These are phyloP conservation scores for Cercospora sp. DNA, from an alignment of 2,329 filamentous ascomycete genomes.

Conservation along the genomic window DNA sequence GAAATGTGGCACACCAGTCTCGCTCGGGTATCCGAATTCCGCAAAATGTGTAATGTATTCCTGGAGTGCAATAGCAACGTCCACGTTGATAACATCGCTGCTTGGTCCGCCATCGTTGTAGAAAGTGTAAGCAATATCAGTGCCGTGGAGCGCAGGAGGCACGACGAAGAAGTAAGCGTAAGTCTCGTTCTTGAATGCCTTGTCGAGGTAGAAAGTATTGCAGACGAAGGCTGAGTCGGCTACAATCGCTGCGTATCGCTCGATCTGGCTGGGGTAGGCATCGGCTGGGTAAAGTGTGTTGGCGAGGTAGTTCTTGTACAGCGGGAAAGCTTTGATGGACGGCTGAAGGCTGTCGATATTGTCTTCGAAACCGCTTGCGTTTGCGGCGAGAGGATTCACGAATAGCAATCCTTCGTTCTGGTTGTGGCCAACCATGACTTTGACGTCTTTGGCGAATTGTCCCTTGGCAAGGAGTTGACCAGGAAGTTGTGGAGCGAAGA, in stretches of 20 bases:
- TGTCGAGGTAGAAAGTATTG: slow-evolving; percentile 54
- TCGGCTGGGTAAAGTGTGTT: slow-evolving; percentile 51
- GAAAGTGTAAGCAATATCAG: slow-evolving; percentile 56
- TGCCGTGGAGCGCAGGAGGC: slow-evolving; percentile 55
- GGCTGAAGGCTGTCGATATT: slow-evolving; percentile 36
- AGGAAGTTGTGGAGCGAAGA: slow-evolving; percentile 51
- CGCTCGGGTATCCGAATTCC: slow-evolving; percentile 41
- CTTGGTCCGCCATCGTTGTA: slow-evolving; percentile 42
- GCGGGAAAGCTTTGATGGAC: slow-evolving; percentile 27
- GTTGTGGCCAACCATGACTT: slow-evolving; percentile 50
- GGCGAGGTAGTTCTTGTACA: slow-evolving; percentile 44
- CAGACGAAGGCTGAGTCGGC: slow-evolving; percentile 52
- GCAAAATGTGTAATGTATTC: slow-evolving; percentile 50
- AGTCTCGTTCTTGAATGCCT: slow-evolving; percentile 49
- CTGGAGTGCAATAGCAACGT: slow-evolving; percentile 47
- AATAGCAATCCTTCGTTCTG: slow-evolving; percentile 49
- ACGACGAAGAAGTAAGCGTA: slow-evolving; percentile 57
- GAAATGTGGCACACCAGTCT: slow-evolving; percentile 47
- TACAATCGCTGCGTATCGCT: slow-evolving; percentile 45
- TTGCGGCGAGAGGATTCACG: slow-evolving; percentile 42
- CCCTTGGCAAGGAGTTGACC: slow-evolving; percentile 48
- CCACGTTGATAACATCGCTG: slow-evolving; percentile 7
- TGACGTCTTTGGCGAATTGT: slow-evolving; percentile 47
- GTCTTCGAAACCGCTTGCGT: slow-evolving; percentile 41
- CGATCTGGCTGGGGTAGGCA: slow-evolving; percentile 49